Base-by-base conservation (phyloP, 2,329 filamentous ascomycete genomes). In the Botrytis paeoniae region DNA sequence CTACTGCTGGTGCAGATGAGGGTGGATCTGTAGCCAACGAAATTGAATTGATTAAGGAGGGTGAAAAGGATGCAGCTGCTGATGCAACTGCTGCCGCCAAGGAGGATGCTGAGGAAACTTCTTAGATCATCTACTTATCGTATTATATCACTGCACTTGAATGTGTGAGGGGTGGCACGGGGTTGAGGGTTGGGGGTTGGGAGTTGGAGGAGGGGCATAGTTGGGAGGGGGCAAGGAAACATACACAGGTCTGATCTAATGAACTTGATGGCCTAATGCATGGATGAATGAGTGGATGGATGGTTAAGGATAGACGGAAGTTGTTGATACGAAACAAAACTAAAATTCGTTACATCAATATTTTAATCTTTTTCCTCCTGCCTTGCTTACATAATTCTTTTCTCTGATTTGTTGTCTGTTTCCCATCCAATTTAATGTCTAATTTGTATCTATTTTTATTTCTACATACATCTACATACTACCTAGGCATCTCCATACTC, bases 11-110 rank as follows among this genome's bases (percentile, higher is more conserved):
- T n/a, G 77, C 77, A 43, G 77, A 76, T 14, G 79, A 80, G 43
- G 78, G 78, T 51, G 78, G 77, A 70, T 78, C 77, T 22, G 75
- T 78, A 32, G 75, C 74, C 9, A 79, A 79, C 62, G 78, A 79
- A 45, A 72, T 79, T 18, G 77, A 78, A 18, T 74, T 79, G 29
- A 73, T 75, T 22, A 85, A 89, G 78, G 87, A 89, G 74, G 88
- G 85, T n/a, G 86, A 82, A 35, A 84, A 84, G 5, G 89, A 91
- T 78, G 89, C 85, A 39, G 82, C 86, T 32, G 86, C 88, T 72
- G 89, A 91, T 75, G 82, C 92, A 73, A 84, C 90, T 82, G 86
- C 88, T 78, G 86, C 88, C 66, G 85, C 85, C 69, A 81, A 92
- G 59, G 89, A 91, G 81, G 89, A 90, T 76, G 83, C 83, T 76